Evolutionary conservation across 2,329 filamentous ascomycete genomes (phyloP).

Genomic region (Cladobotryum protrusum): DNA sequence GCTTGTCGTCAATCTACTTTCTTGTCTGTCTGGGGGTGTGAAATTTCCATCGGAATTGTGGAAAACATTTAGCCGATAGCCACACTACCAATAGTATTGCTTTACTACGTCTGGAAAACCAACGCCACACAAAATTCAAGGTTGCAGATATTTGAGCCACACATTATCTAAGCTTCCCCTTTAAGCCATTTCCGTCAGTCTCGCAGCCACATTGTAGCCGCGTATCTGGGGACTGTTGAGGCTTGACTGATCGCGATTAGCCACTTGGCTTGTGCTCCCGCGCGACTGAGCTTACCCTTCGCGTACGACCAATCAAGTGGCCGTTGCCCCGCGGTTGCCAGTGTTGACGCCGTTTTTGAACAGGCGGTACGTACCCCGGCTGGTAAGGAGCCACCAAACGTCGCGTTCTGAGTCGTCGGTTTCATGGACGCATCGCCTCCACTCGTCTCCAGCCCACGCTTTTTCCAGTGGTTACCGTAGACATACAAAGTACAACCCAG

Average conservation of each 20-base stretch:
- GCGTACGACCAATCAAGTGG: constrained; percentile 35
- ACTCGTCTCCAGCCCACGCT: constrained; percentile 12
- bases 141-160: too few relatives aligned
- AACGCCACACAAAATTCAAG: too few relatives aligned
- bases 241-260: constrained; percentile 18
- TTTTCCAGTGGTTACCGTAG: not conserved
- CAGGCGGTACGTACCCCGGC: constrained; percentile 17
- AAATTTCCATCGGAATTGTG: constrained; percentile 22
- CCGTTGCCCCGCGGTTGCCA: constrained; percentile 53
- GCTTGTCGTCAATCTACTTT: too few relatives aligned
- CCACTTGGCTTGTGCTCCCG: constrained; percentile 20
- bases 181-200: too few relatives aligned
- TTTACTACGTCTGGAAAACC: too few relatives aligned
- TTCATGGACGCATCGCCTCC: constrained; percentile 7
- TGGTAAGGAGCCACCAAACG: constrained; percentile 13
- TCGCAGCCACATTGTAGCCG: not conserved
- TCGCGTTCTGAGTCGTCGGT: constrained; percentile 16
- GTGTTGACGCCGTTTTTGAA: constrained; percentile 38
- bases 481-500: constrained; percentile 9
- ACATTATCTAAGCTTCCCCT: too few relatives aligned
- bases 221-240: not conserved
- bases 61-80: constrained; percentile 21
- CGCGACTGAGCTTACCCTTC: constrained; percentile 11
- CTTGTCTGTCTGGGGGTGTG: not conserved
- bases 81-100: too few relatives aligned